Percentiles rank a stretch among this genome's conserved stretches.
Conservation (phyloP, 2,329 filamentous ascomycete species). For the Ceratocystis harringtonii region DNA sequence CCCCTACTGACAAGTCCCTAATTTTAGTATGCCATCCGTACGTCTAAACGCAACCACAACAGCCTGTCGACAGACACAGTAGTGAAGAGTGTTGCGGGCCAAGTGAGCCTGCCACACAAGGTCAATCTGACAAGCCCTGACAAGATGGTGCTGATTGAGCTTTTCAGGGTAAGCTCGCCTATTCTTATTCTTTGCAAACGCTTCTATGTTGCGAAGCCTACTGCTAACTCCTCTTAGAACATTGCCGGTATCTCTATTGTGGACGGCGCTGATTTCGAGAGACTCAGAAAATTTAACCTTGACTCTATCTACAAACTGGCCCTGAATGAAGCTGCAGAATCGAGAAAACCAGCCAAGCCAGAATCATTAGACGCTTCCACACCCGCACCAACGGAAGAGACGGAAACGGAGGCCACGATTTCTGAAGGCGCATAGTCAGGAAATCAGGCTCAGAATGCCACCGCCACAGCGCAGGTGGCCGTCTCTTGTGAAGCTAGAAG, state of each 20-base stretch:
- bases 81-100: constrained; percentile 54
- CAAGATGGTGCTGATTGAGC: constrained; percentile 62
- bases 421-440: not conserved
- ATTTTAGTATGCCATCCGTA: constrained; percentile 66
- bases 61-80: constrained; percentile 51
- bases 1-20: not conserved
- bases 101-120: constrained; percentile 52
- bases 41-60: constrained; percentile 60
- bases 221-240: constrained; percentile 34
- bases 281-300: constrained; percentile 62
- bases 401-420: not conserved
- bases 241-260: constrained; percentile 70
- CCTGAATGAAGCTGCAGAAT: constrained; percentile 3
- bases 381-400: not conserved
- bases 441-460: not conserved
- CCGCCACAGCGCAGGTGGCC: too few relatives aligned
- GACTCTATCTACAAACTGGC: constrained; percentile 49
- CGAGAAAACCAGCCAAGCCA: not conserved
- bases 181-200: not conserved
- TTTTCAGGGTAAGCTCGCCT: constrained; percentile 34
- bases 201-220: not conserved
- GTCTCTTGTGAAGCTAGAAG: too few relatives aligned
- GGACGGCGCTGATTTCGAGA: constrained; percentile 51
- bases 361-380: not conserved
- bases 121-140: constrained; percentile 68